A percentile compares a stretch with the other conserved stretches of the same genome.
phyloP scores from a whole-genome alignment of 192 early-diverging fungal species.

The Mortierella hygrophila region DNA sequence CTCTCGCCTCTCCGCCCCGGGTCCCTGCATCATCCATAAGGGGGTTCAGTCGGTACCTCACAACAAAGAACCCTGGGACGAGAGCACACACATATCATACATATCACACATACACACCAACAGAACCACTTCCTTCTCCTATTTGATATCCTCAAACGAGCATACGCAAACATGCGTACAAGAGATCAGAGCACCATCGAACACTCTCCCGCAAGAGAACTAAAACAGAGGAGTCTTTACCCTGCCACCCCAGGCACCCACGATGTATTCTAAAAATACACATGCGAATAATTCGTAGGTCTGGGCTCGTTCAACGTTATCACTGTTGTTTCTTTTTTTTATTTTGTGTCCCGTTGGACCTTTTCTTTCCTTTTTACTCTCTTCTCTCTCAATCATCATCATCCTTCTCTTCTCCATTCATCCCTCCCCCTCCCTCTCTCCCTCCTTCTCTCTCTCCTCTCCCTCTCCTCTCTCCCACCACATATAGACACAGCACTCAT shows the following conservation, averaged over 20 bases:
- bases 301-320: not conserved
- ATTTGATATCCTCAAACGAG: no score
- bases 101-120: no score
- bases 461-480: not conserved
- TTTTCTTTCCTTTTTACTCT: slow-evolving; percentile 3
- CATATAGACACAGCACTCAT: not conserved
- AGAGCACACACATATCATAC: no score
- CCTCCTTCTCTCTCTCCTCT: not conserved
- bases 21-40: no score
- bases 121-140: no score
- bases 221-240: not conserved
- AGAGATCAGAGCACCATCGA: no score
- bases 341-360: not conserved
- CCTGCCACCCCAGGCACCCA: not conserved
- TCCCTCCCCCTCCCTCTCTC: not conserved
- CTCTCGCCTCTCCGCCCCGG: no score
- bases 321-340: not conserved
- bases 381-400: not conserved
- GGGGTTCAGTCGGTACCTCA: no score
- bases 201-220: no score
- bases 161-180: no score
- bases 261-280: slow-evolving; percentile 1
- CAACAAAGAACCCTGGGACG: no score
- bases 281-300: not conserved
- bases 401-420: not conserved